Percentiles rank a stretch among this genome's conserved stretches.
These are phyloP conservation scores for Macrophomina pseudophaseolina DNA, from an alignment of 2,329 filamentous ascomycete genomes.

Conservation along the genomic window DNA sequence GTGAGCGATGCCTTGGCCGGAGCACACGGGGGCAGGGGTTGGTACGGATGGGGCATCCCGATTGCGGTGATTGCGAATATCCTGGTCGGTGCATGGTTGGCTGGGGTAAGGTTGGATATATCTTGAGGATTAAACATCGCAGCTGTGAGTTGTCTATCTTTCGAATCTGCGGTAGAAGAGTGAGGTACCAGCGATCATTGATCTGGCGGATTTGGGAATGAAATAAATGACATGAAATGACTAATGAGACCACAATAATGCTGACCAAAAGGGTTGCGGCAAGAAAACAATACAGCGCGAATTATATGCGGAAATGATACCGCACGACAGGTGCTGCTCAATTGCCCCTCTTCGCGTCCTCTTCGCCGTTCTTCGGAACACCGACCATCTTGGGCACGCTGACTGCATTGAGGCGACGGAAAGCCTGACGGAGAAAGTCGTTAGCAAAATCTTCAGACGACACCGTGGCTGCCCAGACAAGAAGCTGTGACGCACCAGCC, in stretches of 20 bases:
- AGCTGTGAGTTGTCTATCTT: background rate
- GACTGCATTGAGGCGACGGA: slow-evolving; percentile 58
- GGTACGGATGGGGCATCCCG: slow-evolving; percentile 5
- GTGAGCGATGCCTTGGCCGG: slow-evolving; percentile 33
- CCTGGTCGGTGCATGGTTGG: slow-evolving; percentile 32
- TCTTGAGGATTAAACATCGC: slow-evolving; percentile 27
- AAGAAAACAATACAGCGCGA: slow-evolving; percentile 32
- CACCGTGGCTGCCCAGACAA: too few relatives aligned
- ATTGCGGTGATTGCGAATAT: slow-evolving; percentile 27
- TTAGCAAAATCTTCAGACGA: slow-evolving; percentile 34
- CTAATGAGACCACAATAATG: background rate
- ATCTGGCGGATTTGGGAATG: background rate
- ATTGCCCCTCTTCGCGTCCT: slow-evolving; percentile 57
- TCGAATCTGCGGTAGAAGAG: background rate
- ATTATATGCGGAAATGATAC: background rate
- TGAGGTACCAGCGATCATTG: background rate
- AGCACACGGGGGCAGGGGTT: background rate
- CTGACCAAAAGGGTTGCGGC: background rate
- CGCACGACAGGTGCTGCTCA: slow-evolving; percentile 26
- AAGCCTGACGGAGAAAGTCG: slow-evolving; percentile 46
- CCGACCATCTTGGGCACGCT: slow-evolving; percentile 57
- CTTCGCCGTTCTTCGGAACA: slow-evolving; percentile 59
- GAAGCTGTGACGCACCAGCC: slow-evolving; percentile 44
- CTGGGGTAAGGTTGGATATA: slow-evolving; percentile 28
- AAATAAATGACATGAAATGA: background rate